Conservation (phyloP, 2,329 filamentous ascomycete species). For the Amylocarpus encephaloides region DNA sequence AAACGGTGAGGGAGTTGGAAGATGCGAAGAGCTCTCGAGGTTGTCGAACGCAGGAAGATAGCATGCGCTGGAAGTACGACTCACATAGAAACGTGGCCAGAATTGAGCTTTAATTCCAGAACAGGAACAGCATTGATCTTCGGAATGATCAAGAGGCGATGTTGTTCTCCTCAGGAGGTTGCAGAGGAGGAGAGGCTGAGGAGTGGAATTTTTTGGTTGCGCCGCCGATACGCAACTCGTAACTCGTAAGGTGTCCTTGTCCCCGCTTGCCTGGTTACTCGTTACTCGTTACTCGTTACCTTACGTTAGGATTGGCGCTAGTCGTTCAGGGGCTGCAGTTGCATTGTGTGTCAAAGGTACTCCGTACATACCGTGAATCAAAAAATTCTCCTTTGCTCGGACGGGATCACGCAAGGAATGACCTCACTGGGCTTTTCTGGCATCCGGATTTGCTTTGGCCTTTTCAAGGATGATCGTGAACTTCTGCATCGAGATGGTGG, state of each 20-base stretch:
- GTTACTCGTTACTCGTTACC: no score
- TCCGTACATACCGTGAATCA: no score
- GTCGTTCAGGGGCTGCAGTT: no score
- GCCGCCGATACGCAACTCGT: conserved; percentile 1
- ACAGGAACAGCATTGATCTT: conserved; percentile 25
- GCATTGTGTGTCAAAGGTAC: no score
- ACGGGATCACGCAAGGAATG: no score
- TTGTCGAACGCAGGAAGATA: background rate
- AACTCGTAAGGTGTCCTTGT: conserved; percentile 9
- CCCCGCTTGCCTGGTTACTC: no score
- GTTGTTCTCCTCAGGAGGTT: conserved; percentile 9
- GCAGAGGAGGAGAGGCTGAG: conserved; percentile 2
- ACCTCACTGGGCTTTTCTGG: no score
- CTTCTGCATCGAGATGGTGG: no score
- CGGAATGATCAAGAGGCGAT: conserved; percentile 23
- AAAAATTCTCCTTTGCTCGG: no score
- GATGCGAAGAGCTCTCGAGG: background rate
- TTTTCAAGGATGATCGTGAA: no score
- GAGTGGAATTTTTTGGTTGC: conserved; percentile 8
- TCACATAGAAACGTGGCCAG: conserved; percentile 1
- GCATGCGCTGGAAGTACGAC: background rate
- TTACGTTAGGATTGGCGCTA: no score
- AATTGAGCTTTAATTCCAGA: conserved; percentile 16
- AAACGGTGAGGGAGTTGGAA: background rate
- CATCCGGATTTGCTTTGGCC: no score